Evolutionary conservation across 1,284 basidiomycete genomes (phyloP), one percentile per base, ranked within the genome.

Genomic region (Rhodotorula sp.): DNA sequence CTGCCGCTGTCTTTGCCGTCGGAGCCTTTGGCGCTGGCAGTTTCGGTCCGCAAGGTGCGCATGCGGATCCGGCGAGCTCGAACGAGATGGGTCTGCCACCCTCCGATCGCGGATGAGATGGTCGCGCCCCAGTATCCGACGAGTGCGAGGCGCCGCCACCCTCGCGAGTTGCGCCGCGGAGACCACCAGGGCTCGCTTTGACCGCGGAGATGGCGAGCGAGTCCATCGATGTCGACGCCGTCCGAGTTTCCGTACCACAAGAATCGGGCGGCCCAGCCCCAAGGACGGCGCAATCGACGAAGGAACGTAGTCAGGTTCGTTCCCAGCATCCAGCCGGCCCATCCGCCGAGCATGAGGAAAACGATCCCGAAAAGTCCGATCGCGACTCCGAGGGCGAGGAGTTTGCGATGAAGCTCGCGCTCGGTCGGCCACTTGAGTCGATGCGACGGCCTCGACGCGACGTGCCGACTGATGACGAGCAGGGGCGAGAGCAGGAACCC

Each of bases 401-500:
- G 86, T 3, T 91, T 88, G 38, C 92, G 89, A 77, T 97, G 91
- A 16, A 89, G 85, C 60, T 89, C 86, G 77, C 95, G 94, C 80
- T 97, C 91, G 71, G 90, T 87, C 0, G 94, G 95, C 82, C 90
- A 92, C 55, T 73, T 75, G 28, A 97, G 86, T 6, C 95, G 89
- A 78, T 93, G 91, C 12, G 90, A 88, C 1, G 97, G 97, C 50
- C 89, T 88, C 78, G 93, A 93, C 0, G 95, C 95, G 71, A 97
- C 90, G 79, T 94, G 89, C 1, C 97, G 87, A 21, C 94, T 97
- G 23, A 98, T 86, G 66, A 94, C 90, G 23, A 99, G 89, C 16
- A 99, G 85, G 0, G 97, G 97, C 0, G 93, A 93, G n/a, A 99
- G 87, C 18, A 97, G 84, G 81, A 97, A 93, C 8, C 97, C 97